A percentile compares a stretch with the other conserved stretches of the same genome.
phyloP scores from a whole-genome alignment of 2,329 filamentous ascomycete species.

The Orbilia javanica region DNA sequence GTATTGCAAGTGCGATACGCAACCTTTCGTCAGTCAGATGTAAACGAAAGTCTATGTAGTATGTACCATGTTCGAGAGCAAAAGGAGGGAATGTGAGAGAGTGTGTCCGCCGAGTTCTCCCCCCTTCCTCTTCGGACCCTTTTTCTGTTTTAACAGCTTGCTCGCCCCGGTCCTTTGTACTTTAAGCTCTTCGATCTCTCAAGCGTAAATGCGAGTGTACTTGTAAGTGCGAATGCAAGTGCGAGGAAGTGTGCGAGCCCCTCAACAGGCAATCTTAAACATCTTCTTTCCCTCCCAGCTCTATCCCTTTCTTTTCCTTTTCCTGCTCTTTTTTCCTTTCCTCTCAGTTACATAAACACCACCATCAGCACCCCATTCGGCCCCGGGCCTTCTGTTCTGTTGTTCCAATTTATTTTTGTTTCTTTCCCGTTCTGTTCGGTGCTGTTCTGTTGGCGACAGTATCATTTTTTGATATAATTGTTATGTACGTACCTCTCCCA shows the following conservation, averaged over 20 bases:
- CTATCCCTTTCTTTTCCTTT: constrained; percentile 15
- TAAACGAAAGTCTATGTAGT: no score
- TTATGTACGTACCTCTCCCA: background rate
- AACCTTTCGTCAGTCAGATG: constrained; percentile 57
- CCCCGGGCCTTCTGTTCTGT: no score
- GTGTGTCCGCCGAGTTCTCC: background rate
- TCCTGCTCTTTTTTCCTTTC: constrained; percentile 15
- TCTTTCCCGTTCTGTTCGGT: background rate
- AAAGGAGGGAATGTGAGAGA: constrained; percentile 5
- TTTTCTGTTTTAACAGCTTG: constrained; percentile 51
- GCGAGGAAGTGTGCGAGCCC: constrained; percentile 26
- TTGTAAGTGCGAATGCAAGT: no score
- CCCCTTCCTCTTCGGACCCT: constrained; percentile 51
- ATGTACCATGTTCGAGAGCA: constrained; percentile 17
- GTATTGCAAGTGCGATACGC: constrained; percentile 46
- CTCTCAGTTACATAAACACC: constrained; percentile 4
- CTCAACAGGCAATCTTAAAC: constrained; percentile 47
- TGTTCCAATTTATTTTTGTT: background rate
- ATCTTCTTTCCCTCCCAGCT: constrained; percentile 27
- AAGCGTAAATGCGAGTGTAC: no score
- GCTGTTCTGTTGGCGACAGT: constrained; percentile 2
- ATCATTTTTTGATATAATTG: constrained; percentile 13
- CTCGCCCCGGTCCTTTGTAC: background rate
- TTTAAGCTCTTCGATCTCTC: constrained; percentile 50
- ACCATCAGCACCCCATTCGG: background rate